A percentile compares a stretch with the other conserved stretches of the same genome.
Conservation (phyloP, 495 filamentous ascomycete species). For the Lasiosphaeria miniovina region DNA sequence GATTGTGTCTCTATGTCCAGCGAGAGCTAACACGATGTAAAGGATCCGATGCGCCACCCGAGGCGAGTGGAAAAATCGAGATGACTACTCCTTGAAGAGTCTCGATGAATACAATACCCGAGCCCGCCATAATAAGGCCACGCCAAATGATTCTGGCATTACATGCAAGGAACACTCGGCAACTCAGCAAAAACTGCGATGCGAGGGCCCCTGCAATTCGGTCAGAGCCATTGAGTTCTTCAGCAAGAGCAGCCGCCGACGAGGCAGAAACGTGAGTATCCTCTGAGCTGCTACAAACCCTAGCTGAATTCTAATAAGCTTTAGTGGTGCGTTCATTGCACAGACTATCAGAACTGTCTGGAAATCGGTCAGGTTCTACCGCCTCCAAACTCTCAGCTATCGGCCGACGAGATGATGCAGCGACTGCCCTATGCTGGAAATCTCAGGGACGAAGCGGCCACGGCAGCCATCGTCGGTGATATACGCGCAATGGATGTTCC, state of each 20-base stretch:
- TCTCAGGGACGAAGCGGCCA: neutral
- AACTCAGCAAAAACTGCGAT: slow-evolving; percentile 25
- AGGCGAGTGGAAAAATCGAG: slow-evolving; percentile 36
- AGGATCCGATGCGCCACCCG: slow-evolving; percentile 52
- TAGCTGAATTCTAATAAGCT: slow-evolving; percentile 5
- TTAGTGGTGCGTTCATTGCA: slow-evolving; percentile 57
- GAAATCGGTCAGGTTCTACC: slow-evolving; percentile 23
- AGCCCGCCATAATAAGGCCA: slow-evolving; percentile 17
- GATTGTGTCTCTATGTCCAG: neutral
- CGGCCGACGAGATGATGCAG: slow-evolving; percentile 9
- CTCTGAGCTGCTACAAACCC: neutral
- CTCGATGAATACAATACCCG: slow-evolving; percentile 32
- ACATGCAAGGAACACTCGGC: slow-evolving; percentile 25
- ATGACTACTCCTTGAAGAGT: slow-evolving; percentile 47
- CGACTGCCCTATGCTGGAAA: neutral
- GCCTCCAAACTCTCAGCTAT: slow-evolving; percentile 5
- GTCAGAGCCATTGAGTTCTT: slow-evolving; percentile 51
- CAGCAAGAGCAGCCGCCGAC: slow-evolving; percentile 54
- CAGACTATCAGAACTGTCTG: slow-evolving; percentile 34
- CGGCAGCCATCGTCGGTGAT: too few species aligned
- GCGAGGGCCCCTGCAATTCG: slow-evolving; percentile 47
- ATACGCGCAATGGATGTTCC: too few species aligned
- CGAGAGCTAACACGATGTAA: neutral
- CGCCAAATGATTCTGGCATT: slow-evolving; percentile 24
- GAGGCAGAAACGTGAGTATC: slow-evolving; percentile 46